A percentile compares a stretch with the other conserved stretches of the same genome.
Conservation (phyloP, 148 eudicot genomes). For the Salicornia ramosissima region DNA sequence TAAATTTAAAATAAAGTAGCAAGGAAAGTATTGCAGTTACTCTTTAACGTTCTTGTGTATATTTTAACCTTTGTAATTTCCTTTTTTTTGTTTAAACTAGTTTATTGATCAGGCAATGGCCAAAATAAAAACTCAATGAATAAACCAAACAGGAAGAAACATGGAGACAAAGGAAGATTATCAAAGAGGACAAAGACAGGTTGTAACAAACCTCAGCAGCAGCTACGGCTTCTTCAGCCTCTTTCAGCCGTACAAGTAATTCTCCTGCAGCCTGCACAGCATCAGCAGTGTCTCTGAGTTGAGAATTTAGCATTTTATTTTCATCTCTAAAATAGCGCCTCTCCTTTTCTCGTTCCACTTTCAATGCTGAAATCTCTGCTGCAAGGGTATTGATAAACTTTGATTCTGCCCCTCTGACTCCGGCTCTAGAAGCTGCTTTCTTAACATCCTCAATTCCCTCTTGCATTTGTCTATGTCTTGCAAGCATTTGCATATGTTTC, state of each 20-base stretch:
- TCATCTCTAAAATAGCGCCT: slow-evolving; percentile 74
- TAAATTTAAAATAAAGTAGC: too few relatives aligned
- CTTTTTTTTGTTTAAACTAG: too few relatives aligned
- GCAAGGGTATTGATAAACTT: slow-evolving; percentile 89
- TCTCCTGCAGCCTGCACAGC: slow-evolving; percentile 99
- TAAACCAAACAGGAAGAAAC: background rate
- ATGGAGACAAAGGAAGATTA: background rate
- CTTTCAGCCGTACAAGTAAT: slow-evolving; percentile 88
- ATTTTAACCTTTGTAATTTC: too few relatives aligned
- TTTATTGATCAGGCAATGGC: too few relatives aligned
- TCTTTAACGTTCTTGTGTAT: too few relatives aligned
- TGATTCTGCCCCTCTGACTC: slow-evolving; percentile 82
- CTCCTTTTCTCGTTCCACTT: slow-evolving; percentile 85
- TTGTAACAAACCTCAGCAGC: slow-evolving; percentile 64
- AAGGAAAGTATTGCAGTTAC: too few relatives aligned
- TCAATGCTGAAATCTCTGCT: slow-evolving; percentile 74
- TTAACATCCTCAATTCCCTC: slow-evolving; percentile 92
- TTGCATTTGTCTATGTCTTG: slow-evolving; percentile 64
- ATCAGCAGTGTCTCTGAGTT: slow-evolving; percentile 90
- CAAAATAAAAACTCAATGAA: background rate
- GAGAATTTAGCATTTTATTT: slow-evolving; percentile 77
- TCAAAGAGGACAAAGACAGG: background rate
- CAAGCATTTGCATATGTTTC: slow-evolving; percentile 77
- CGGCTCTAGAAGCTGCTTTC: slow-evolving; percentile 85
- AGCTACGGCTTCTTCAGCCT: slow-evolving; percentile 88